Base-by-base conservation (phyloP, 2,329 filamentous ascomycete genomes). In the Aspergillus viridinutans region DNA sequence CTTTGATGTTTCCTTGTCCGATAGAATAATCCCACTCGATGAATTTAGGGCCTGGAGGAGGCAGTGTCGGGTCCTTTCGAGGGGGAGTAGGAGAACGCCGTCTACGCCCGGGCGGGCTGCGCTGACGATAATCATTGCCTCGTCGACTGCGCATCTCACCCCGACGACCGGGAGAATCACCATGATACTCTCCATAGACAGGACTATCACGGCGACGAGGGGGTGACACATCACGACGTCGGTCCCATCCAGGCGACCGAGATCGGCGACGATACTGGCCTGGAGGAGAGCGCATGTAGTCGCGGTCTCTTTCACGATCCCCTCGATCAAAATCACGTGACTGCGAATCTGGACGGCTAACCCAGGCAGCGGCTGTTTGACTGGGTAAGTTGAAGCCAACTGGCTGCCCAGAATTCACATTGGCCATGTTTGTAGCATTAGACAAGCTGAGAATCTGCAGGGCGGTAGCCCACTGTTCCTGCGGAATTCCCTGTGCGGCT, bases 11-110 rank as follows among this genome's bases (percentile, higher is more conserved):
- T 58, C 90, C 89, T 60, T 83, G 80, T 3, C 89, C 87, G 58
- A 99, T 80, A 7, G 76, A 84, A 53, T 83, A 79, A 73, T 99
- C 94, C 75, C 85, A 89, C 50, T 92, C 88, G 58, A 97, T 80
- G 81, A 86, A 90, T 76, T 95, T 96, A 5, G 83, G 81, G 53
- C 81, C 80, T 58, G 75, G 79, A 57, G 75, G 76, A 50, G 78
- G 78, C 52, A 78, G 65, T 48, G 67, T 63, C 26, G 67, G 67
- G 52, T 78, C 75, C 61, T 75, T 72, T 61, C 76, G 76, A 58
- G 77, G 70, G 58, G 85, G 84, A 60, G 80, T 83, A 56, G 86
- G 81, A 68, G 88, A 87, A 63, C 83, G 83, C 58, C 83, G 85
- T 67, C 85, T 85, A 61, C 88, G 86, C 56, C 85, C 84, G 55